These are phyloP conservation scores for Pilasporangium apinafurcum DNA, from an alignment of 352 stramenopile species.

Conservation along the genomic window DNA sequence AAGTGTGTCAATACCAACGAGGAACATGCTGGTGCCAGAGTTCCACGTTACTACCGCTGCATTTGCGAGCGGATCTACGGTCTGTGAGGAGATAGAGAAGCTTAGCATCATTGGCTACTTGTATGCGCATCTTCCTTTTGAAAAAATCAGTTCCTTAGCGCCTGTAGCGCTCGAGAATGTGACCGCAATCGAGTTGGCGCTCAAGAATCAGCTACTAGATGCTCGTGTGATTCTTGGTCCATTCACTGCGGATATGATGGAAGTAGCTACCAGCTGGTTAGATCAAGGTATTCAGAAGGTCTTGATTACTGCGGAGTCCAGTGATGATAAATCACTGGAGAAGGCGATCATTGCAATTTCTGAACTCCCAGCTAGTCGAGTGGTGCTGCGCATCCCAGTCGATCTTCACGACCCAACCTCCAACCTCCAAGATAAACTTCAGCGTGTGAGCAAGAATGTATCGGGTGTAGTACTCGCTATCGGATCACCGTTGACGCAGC, in stretches of 20 bases:
- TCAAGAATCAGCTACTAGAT: constrained; percentile 40
- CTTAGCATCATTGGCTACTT: constrained; percentile 45
- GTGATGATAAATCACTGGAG: constrained; percentile 39
- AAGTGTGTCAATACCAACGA: too few relatives aligned
- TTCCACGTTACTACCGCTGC: constrained; percentile 5
- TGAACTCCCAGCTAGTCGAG: constrained; percentile 50
- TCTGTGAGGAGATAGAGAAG: constrained; percentile 14
- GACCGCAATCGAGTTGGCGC: constrained; percentile 14
- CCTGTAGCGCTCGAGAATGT: constrained; percentile 2
- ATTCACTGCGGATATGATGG: constrained; percentile 53
- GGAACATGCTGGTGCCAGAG: constrained; percentile 21
- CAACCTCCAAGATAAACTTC: constrained; percentile 25
- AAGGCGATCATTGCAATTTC: constrained; percentile 47
- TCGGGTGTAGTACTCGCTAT: constrained; percentile 47
- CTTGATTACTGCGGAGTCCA: constrained; percentile 39
- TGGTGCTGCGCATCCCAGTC: constrained; percentile 56
- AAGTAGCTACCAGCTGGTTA: constrained; percentile 47
- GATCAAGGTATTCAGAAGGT: constrained; percentile 54
- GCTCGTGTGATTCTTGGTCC: constrained; percentile 50
- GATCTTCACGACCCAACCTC: constrained; percentile 3
- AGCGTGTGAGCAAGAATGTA: constrained; percentile 20
- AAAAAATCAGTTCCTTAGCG: constrained; percentile 23
- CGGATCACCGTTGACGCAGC: constrained; percentile 5
- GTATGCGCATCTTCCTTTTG: constrained; percentile 20
- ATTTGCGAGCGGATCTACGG: background rate